Evolutionary conservation across 2,329 filamentous ascomycete genomes (phyloP), one percentile per base, ranked within the genome.

Genomic region (Byssochlamys sp.): DNA sequence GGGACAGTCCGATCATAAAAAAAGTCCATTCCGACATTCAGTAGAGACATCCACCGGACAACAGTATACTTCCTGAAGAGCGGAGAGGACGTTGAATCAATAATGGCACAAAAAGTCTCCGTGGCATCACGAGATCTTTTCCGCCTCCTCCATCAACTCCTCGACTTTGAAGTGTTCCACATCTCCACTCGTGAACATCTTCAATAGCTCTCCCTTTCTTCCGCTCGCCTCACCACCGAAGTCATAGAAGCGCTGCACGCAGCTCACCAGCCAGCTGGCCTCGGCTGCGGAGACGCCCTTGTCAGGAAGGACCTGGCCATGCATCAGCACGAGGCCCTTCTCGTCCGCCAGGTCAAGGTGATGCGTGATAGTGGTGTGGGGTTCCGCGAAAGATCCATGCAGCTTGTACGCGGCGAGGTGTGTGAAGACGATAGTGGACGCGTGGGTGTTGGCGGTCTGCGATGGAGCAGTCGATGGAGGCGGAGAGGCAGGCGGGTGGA

Each of bases 331-430:
- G 27, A 97, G 68, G 4, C 86, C 89, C 66, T 90, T 89, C 9
- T 84, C 82, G 58, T 81, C 78, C 0, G 83, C 83, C 2, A 96
- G 76, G 72, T 99, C 94, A 14, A 87, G 77, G 74, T 99, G 90
- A 73, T 97, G 91, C 48, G 92, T 96, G 57, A 97, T 79, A 2
- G 90, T 96, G 0, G 94, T 99, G 70, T 99, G 94, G 52, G 94
- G 91, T 73, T 88, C 84, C 51, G 90, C 90, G 69, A 85, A 99
- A 73, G 96, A 89, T 55, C 91, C 91, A 55, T 92, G 82, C 58
- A 90, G 77, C 79, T 97, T 96, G 78, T 88, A 99, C 71, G 96
- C 90, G 14, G 90, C 92, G 31, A 99, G 81, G 68, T 94, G 89
- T 0, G 94, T 99, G 76, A 99, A 97, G 33, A 99, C 84, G 4